phyloP scores from a whole-genome alignment of 768 basidiomycete species.

The Pseudohyphozyma bogoriensis region DNA sequence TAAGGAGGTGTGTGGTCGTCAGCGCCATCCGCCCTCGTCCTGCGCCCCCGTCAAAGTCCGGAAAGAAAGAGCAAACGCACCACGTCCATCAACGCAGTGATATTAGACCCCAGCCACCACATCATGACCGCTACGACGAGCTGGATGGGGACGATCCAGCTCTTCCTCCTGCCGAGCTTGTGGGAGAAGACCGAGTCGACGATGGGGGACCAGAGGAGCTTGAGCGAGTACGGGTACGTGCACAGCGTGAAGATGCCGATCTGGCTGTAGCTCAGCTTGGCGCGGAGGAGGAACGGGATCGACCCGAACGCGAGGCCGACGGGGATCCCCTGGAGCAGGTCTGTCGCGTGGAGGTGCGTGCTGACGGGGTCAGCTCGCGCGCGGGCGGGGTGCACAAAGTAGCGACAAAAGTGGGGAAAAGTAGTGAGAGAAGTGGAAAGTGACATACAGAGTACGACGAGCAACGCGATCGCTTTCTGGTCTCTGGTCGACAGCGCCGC shows the following conservation, averaged over 20 bases:
- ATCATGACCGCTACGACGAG: constrained; percentile 65
- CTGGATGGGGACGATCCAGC: constrained; percentile 99
- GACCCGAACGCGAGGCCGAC: constrained; percentile 93
- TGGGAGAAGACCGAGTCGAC: constrained; percentile 81
- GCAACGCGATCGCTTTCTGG: background rate
- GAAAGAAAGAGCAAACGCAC: constrained; percentile 43
- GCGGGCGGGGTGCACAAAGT: constrained; percentile 39
- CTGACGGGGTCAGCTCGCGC: constrained; percentile 9
- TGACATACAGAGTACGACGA: background rate
- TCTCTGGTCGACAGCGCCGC: background rate
- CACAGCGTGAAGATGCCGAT: constrained; percentile 86
- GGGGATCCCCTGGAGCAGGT: constrained; percentile 69
- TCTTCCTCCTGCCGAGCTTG: constrained; percentile 83
- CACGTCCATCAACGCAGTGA: constrained; percentile 64
- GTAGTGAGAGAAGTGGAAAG: constrained; percentile 51
- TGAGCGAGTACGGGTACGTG: constrained; percentile 91
- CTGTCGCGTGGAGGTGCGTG: constrained; percentile 37
- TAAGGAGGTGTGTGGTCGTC: background rate
- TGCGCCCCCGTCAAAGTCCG: background rate
- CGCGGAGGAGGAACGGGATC: constrained; percentile 87
- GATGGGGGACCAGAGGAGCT: constrained; percentile 93
- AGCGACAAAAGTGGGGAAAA: constrained; percentile 78
- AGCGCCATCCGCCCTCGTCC: background rate
- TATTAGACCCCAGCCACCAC: constrained; percentile 47
- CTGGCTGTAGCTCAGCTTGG: constrained; percentile 93